Evolutionary conservation across 129 eudicot genomes (phyloP), one percentile per base, ranked within the genome.

Genomic region (Tanacetum coccineum): DNA sequence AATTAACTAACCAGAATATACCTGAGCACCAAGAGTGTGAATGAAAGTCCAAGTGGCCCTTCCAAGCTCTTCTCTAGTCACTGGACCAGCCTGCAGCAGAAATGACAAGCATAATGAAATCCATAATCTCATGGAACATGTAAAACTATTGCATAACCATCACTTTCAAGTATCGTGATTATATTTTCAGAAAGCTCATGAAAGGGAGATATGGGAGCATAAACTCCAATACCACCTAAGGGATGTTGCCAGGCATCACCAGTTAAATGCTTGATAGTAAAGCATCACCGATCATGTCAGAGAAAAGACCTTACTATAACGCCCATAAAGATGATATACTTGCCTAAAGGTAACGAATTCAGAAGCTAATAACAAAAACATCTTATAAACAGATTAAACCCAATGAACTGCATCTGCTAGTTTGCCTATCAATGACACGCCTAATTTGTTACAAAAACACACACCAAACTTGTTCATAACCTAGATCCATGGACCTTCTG

Each of bases 1-100:
- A 51, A 14, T 46, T 12, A 53, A 73, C 7, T 30, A 40, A 62
- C 10, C 59, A 52, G 50, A 53, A 9, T 52, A 49, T 69, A 93
- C 96, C 98, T 93, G 99, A 73, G 99, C 99, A 46, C 82, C 99
- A 69, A 94, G 96, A 75, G 99, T 89, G 85, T 94, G 99, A 74
- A 94, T 90, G 79, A 94, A 94, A 32, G 87, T 94, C 99, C 99
- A 94, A 9, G 97, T 94, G 49, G 99, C 90, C 79, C 97, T 87
- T 79, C 99, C 99, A 59, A 94, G 95, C 52, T 86, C 97, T 80
- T 94, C 97, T 75, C 80, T 94, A 3, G 95, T 82, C 70, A 81
- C 94, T 19, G 97, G 99, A 42, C 75, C 62, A 26, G 79, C 72
- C 18, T 78, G 83, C 99, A 89, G 80, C 60, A 62, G 17, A 74